Conservation (phyloP, 768 basidiomycete species). For the Termitomyces sp. region DNA sequence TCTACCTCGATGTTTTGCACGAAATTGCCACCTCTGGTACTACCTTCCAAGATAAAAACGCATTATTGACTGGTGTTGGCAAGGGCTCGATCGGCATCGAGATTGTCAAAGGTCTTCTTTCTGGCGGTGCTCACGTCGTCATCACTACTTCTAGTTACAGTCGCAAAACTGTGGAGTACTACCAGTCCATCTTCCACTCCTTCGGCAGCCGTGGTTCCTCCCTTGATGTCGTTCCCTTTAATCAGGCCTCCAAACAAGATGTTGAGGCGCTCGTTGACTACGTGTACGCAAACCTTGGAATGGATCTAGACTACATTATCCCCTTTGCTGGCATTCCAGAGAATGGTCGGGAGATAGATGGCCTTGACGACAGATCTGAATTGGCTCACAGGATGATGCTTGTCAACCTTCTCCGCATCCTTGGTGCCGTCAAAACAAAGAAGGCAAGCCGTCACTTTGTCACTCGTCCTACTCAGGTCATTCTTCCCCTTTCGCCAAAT, state of each 20-base stretch:
- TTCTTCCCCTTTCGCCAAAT: slow-evolving; percentile 95
- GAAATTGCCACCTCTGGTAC: slow-evolving; percentile 99
- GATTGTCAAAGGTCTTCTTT: slow-evolving; percentile 92
- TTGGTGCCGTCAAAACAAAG: slow-evolving; percentile 97
- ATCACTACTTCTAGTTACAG: slow-evolving; percentile 98
- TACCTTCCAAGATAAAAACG: slow-evolving; percentile 99
- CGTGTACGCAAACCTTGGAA: slow-evolving; percentile 90
- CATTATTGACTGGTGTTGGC: slow-evolving; percentile 94
- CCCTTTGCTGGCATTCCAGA: slow-evolving; percentile 99
- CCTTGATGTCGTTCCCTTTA: slow-evolving; percentile 97
- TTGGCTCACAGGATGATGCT: slow-evolving; percentile 99
- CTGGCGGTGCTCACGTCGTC: slow-evolving; percentile 94
- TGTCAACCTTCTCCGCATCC: slow-evolving; percentile 91
- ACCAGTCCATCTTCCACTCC: slow-evolving; percentile 96
- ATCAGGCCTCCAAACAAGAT: slow-evolving; percentile 98
- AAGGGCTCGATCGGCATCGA: slow-evolving; percentile 98
- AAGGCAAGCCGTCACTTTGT: slow-evolving; percentile 96
- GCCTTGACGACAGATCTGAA: slow-evolving; percentile 95
- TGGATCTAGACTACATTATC: slow-evolving; percentile 97
- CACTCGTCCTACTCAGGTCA: slow-evolving; percentile 97
- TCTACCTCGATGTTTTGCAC: slow-evolving; percentile 94
- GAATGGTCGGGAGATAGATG: slow-evolving; percentile 97
- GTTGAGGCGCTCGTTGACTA: slow-evolving; percentile 98
- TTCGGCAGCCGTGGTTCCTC: slow-evolving; percentile 95
- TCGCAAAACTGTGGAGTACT: slow-evolving; percentile 94